phyloP scores from a whole-genome alignment of 2,329 filamentous ascomycete species.

The Dactylellina leptospora region DNA sequence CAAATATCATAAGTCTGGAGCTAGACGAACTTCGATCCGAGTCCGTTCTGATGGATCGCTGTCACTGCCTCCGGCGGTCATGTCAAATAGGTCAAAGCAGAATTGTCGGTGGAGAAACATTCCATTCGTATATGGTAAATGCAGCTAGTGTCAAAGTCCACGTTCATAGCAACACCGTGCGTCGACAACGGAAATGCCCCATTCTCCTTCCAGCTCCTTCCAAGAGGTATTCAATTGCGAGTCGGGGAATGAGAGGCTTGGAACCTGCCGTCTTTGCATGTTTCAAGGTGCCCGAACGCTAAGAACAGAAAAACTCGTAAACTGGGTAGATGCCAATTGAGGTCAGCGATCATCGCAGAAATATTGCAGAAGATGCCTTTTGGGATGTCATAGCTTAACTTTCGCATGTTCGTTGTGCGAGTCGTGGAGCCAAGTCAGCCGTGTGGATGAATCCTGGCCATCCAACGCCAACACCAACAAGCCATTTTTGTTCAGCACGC shows the following conservation, averaged over 20 bases:
- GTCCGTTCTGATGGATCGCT: conserved; percentile 15
- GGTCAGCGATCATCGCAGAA: not conserved
- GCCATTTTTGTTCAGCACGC: no score
- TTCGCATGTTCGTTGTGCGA: not conserved
- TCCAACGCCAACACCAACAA: conserved; percentile 27
- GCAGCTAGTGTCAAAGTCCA: conserved; percentile 28
- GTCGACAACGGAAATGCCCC: not conserved
- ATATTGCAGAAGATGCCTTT: no score
- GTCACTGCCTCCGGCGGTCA: conserved; percentile 22
- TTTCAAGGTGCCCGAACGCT: conserved; percentile 22
- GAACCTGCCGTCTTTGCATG: conserved; percentile 37
- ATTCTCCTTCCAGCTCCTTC: not conserved
- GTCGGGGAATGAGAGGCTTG: conserved; percentile 18
- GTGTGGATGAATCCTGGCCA: not conserved
- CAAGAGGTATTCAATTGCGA: not conserved
- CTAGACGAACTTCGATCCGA: conserved; percentile 2
- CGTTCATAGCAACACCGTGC: conserved; percentile 27
- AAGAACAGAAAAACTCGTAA: not conserved
- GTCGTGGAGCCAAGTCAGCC: no score
- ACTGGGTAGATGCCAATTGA: not conserved
- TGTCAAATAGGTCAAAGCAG: conserved; percentile 26
- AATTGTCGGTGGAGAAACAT: conserved; percentile 20
- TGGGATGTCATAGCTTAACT: conserved; percentile 44
- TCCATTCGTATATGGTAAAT: not conserved
- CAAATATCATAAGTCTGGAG: not conserved